phyloP scores from a whole-genome alignment of 163 green algal species.

The Scenedesmus sp. region DNA sequence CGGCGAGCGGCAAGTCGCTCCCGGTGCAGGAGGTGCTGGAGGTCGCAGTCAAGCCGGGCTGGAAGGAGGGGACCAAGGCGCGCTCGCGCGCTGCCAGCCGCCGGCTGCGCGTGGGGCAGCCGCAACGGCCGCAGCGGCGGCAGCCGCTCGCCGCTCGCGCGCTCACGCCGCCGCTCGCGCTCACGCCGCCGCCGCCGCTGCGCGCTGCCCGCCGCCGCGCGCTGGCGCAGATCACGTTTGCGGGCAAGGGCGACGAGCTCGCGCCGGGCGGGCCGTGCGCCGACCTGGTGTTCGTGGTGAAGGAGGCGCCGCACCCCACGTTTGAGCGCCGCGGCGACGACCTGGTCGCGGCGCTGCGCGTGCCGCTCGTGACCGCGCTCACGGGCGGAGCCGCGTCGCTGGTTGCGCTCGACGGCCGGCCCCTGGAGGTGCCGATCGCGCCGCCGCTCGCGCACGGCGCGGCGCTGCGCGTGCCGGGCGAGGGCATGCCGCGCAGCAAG shows the following conservation, averaged over 20 bases:
- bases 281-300: slow-evolving; percentile 87
- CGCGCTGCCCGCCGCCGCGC: neutral
- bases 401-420: slow-evolving; percentile 67
- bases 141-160: neutral
- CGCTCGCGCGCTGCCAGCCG: too few species aligned
- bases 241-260: slow-evolving; percentile 80
- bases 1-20: slow-evolving; percentile 57
- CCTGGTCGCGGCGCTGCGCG: slow-evolving; percentile 62
- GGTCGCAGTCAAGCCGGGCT: slow-evolving; percentile 87
- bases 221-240: slow-evolving; percentile 73
- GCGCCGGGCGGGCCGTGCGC: slow-evolving; percentile 60
- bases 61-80: slow-evolving; percentile 71
- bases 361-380: slow-evolving; percentile 71
- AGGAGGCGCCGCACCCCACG: slow-evolving; percentile 72
- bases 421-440: slow-evolving; percentile 61
- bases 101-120: too few species aligned
- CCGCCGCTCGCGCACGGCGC: slow-evolving; percentile 9
- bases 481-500: slow-evolving; percentile 88
- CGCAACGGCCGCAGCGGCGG: too few species aligned
- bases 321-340: slow-evolving; percentile 86
- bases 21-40: slow-evolving; percentile 79
- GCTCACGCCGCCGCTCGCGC: neutral
- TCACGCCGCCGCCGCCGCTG: too few species aligned
- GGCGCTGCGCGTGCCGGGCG: slow-evolving; percentile 59
- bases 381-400: slow-evolving; percentile 57